Percentiles rank a stretch among this genome's conserved stretches.
Evolutionary conservation across 257 asterid genomes (phyloP).

Genomic region (Apocynum venetum): DNA sequence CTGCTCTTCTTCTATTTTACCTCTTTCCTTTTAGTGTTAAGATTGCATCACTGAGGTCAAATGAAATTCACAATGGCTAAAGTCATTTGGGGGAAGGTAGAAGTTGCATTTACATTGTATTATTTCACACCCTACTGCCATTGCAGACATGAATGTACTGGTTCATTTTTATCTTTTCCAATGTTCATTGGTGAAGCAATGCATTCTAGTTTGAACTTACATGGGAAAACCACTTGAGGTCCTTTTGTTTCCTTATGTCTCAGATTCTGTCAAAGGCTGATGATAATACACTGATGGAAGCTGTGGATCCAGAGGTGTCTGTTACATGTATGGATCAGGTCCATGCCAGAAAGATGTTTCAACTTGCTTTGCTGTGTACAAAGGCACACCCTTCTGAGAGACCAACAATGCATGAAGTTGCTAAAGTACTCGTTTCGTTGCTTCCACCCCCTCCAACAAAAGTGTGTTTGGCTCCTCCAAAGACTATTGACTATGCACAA

Average conservation of each 20-base stretch:
- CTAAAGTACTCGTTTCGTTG: constrained; percentile 63
- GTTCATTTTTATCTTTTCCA: neutral
- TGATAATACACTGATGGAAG: constrained; percentile 78
- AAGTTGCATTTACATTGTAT: neutral
- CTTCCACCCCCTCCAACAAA: constrained; percentile 55
- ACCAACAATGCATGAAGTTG: constrained; percentile 89
- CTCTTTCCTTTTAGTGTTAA: neutral
- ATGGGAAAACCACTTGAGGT: neutral
- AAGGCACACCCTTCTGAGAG: constrained; percentile 64
- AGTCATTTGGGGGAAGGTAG: neutral
- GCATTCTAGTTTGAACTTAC: neutral
- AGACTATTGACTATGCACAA: constrained; percentile 46
- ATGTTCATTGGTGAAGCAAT: neutral
- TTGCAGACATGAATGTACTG: neutral
- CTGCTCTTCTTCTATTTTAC: neutral
- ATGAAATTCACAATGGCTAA: neutral
- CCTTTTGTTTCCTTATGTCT: neutral
- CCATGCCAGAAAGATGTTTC: constrained; percentile 72
- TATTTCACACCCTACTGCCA: neutral
- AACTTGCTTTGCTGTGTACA: constrained; percentile 88
- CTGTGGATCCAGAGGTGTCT: constrained; percentile 85
- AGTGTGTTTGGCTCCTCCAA: constrained; percentile 27
- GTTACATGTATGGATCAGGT: constrained; percentile 71
- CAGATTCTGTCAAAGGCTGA: constrained; percentile 86
- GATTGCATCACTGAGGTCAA: neutral